Evolutionary conservation across 345 rosid species (phyloP).

Genomic region (Lumnitzera littorea): DNA sequence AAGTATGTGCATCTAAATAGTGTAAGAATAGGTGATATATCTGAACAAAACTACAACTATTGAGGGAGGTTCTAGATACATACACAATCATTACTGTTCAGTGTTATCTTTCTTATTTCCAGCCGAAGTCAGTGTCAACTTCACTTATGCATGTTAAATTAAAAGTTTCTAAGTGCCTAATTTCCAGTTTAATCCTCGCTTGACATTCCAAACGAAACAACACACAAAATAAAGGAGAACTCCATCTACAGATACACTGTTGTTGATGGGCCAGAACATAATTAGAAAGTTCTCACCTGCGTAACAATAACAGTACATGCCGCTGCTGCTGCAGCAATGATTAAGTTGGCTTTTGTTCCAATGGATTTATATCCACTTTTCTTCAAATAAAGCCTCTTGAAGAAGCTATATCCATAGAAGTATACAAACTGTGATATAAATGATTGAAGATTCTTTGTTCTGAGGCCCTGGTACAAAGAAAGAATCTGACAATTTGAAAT

Average conservation of each 20-base stretch:
- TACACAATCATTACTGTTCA: too few relatives aligned
- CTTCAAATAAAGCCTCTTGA: slow-evolving; percentile 63
- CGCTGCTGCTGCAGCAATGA: slow-evolving; percentile 87
- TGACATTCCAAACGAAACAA: background rate
- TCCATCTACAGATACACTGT: background rate
- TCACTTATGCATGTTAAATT: too few relatives aligned
- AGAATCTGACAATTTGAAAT: slow-evolving; percentile 39
- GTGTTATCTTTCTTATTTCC: too few relatives aligned
- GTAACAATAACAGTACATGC: slow-evolving; percentile 73
- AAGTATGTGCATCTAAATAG: too few relatives aligned
- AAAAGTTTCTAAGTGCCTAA: too few relatives aligned
- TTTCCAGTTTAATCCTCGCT: background rate
- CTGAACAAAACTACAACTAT: too few relatives aligned
- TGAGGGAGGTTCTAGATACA: too few relatives aligned
- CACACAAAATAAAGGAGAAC: background rate
- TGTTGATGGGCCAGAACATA: background rate
- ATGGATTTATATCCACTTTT: slow-evolving; percentile 66
- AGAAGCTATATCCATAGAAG: slow-evolving; percentile 81
- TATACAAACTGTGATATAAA: slow-evolving; percentile 67
- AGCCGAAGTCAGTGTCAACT: too few relatives aligned
- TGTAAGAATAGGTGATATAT: too few relatives aligned
- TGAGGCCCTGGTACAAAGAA: slow-evolving; percentile 72
- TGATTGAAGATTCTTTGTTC: slow-evolving; percentile 72
- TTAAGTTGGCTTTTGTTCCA: slow-evolving; percentile 70
- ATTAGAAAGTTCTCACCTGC: slow-evolving; percentile 31